phyloP scores from a whole-genome alignment of 164 flowering plant genomes.

The Magnolia officinalis region DNA sequence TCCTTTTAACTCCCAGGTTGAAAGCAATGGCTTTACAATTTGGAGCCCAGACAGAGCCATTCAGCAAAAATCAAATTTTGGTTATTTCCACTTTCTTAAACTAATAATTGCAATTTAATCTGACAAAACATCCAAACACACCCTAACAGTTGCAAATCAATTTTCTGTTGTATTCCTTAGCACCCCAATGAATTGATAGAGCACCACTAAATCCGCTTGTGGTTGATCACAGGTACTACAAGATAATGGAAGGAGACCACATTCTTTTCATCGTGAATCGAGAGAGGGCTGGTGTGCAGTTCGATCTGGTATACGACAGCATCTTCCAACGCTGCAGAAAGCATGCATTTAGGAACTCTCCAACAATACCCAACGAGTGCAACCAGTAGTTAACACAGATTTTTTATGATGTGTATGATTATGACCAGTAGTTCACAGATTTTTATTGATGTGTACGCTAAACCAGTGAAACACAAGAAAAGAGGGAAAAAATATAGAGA shows the following conservation, averaged over 20 bases:
- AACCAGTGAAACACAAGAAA: background rate
- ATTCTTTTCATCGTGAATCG: constrained; percentile 80
- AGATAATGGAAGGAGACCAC: constrained; percentile 91
- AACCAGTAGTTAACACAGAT: constrained; percentile 17
- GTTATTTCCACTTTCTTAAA: background rate
- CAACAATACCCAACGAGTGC: constrained; percentile 51
- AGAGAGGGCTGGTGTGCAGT: constrained; percentile 91
- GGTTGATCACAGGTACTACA: constrained; percentile 81
- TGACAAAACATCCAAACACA: too few relatives aligned
- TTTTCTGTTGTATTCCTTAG: background rate
- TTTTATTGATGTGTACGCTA: constrained; percentile 12
- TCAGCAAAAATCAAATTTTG: too few relatives aligned
- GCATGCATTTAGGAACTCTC: constrained; percentile 63
- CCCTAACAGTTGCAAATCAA: background rate
- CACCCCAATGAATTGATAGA: background rate
- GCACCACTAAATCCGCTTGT: background rate
- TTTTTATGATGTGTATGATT: constrained; percentile 18
- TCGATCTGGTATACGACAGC: constrained; percentile 85
- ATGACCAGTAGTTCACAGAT: constrained; percentile 18
- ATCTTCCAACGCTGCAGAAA: constrained; percentile 95
- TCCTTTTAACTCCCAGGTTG: too few relatives aligned
- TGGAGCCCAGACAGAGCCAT: background rate
- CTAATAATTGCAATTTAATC: background rate
- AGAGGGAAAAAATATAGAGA: background rate
- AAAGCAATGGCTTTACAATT: too few relatives aligned